Evolutionary conservation across 352 stramenopile genomes (phyloP).

Genomic region (Aphanomyces invadans): DNA sequence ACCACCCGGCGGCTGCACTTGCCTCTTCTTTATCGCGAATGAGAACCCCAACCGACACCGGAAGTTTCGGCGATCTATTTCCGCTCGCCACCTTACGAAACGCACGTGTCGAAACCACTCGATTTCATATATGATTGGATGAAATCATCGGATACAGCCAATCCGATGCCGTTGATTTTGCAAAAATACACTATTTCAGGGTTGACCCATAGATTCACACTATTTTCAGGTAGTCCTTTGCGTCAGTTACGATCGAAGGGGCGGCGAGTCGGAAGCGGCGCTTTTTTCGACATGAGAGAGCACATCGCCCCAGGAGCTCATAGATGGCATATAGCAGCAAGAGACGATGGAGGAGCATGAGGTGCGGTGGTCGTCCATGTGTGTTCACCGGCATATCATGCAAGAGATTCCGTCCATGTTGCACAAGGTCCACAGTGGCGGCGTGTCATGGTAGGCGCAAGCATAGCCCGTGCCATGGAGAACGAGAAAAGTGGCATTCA

Average conservation of each 20-base stretch:
- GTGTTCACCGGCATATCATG: too few relatives aligned
- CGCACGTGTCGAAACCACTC: not conserved
- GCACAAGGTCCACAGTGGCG: too few relatives aligned
- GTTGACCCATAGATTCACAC: not conserved
- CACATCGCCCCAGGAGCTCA: too few relatives aligned
- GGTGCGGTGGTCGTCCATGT: too few relatives aligned
- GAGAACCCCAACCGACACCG: conserved; percentile 14
- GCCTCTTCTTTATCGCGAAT: conserved; percentile 7
- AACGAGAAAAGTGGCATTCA: too few relatives aligned
- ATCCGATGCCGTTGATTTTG: not conserved
- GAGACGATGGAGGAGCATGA: too few relatives aligned
- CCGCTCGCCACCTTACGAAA: not conserved
- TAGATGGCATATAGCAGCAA: too few relatives aligned
- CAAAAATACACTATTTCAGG: not conserved
- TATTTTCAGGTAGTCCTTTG: not conserved
- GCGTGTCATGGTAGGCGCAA: too few relatives aligned
- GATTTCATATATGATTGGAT: not conserved
- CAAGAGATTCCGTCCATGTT: too few relatives aligned
- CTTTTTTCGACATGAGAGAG: too few relatives aligned
- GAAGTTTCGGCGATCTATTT: conserved; percentile 15
- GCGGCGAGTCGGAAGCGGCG: not conserved
- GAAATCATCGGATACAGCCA: not conserved
- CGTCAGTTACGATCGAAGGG: not conserved
- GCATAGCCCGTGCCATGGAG: too few relatives aligned
- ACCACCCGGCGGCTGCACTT: not conserved